Evolutionary conservation across 2,329 filamentous ascomycete species (phyloP), one percentile per base, ranked within the genome.

Genomic region (Calonectria pseudoturangicola): DNA sequence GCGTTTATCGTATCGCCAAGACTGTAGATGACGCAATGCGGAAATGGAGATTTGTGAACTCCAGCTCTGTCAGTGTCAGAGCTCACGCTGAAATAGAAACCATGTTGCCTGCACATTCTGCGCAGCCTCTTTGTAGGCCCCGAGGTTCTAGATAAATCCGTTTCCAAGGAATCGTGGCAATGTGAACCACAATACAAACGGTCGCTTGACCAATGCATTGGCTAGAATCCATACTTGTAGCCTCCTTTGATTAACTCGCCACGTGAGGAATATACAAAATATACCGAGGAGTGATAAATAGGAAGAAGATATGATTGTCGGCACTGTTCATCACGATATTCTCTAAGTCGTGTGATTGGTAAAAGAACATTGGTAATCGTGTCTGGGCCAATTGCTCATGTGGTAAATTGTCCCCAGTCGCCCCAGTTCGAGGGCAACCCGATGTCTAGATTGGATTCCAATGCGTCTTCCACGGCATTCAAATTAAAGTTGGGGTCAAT

Each of bases 401-500:
- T 79, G 16, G 81, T 80, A 70, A 83, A 85, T 30, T 86, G 83
- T 0, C 81, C 83, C 85, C 85, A 87, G 15, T 86, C 85, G 12
- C 82, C 82, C 88, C 88, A 90, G 50, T 89, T 89, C 1, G 88
- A 86, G 0, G 88, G 89, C 15, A 88, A 81, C 0, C 87, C 87
- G 64, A 90, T 88, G 58, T 90, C 89, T 3, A 91, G 81, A 66
- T 90, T 90, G 0, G 88, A 88, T 70, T 90, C 88, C 0, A 90
- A 80, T 0, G 87, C 88, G 21, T 89, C 88, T 74, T 91, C 89
- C 28, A 90, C 87, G 0, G 88, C 88, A 28, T 85, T 85, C 1
- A 91, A 75, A 63, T 90, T 86, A 74, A 91, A 91, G 62, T 82
- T 88, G 2, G 89, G 89, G 62, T 89, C 89, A 30, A 91, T 89